These are phyloP conservation scores for Paramecium tetraurelia DNA, from an alignment of 73 alveolate species.

Conservation along the genomic window DNA sequence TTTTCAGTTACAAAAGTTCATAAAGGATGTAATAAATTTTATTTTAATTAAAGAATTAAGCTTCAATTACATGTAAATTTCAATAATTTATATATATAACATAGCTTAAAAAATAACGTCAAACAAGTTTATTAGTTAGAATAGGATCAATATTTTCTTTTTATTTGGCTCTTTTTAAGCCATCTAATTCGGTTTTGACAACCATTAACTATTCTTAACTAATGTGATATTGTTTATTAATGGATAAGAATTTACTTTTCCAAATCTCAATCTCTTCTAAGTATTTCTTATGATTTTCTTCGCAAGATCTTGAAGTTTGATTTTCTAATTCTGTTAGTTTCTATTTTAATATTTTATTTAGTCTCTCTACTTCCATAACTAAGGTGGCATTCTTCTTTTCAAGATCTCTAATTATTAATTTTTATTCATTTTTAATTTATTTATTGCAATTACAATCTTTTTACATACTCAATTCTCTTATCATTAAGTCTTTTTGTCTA, in stretches of 20 bases:
- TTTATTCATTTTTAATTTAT: background rate
- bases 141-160: conserved; percentile 6
- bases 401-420: background rate
- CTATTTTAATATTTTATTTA: background rate
- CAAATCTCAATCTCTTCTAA: conserved; percentile 29
- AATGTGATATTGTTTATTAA: conserved; percentile 11
- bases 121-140: background rate
- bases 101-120: background rate
- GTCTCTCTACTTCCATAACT: conserved; percentile 46
- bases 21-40: background rate
- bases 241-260: background rate
- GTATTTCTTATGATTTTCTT: background rate
- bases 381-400: conserved; percentile 34
- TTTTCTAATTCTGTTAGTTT: conserved; percentile 39
- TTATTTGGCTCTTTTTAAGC: background rate
- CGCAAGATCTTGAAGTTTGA: background rate
- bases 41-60: background rate
- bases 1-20: background rate
- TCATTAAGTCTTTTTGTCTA: background rate
- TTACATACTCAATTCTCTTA: conserved; percentile 17
- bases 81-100: background rate
- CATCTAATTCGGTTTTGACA: conserved; percentile 31
- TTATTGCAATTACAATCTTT: background rate
- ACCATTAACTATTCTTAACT: conserved; percentile 51
- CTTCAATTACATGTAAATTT: background rate